Evolutionary conservation across 2,329 filamentous ascomycete species (phyloP), one percentile per base, ranked within the genome.

Genomic region (Botrytis galanthina): DNA sequence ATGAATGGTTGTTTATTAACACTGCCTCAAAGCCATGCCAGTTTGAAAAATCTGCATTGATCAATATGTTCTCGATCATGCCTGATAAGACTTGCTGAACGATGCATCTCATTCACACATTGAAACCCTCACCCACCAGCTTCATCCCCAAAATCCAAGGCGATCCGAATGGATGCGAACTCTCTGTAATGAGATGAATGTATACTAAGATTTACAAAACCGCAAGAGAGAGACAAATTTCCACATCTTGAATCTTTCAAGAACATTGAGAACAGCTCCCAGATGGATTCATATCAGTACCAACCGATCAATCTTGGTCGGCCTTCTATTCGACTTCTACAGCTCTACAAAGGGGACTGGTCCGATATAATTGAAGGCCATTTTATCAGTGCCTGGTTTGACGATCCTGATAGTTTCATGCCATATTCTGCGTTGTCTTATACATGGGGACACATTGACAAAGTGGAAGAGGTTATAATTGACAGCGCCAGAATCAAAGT

Each of bases 371-470:
- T 75, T 70, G 20, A 48, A 29, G 72, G 73, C 32, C 63, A 75
- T 4, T 57, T 75, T 22, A 68, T 75, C 57, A 69, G 67, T 22
- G 72, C 35, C 4, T 72, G 59, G 44, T 35, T 75, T 18, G 18
- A 72, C n/a, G 37, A 73, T 60, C 22, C 35, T 20, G 71, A 73
- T 66, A 62, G 48, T 5, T 20, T 61, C 29, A 71, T 74, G 14
- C 75, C 72, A 37, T 76, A 74, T 70, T 42, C 60, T 39, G 75
- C 74, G 10, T 62, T 76, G 16, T 74, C 74, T 20, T 76, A 76
- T 74, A 72, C 72, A 0, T 76, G 74, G 75, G 74, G 74, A 2
- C 2, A 9, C 35, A 71, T 42, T 51, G 6, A 67, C 73, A 71
- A 68, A 63, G 37, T 5, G 42, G 6, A 44, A 12, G 14, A 67